Percentiles rank a stretch among this genome's conserved stretches.
Evolutionary conservation across 805 yeast genomes (phyloP).

Genomic region (Saccharomycopsis sp.): DNA sequence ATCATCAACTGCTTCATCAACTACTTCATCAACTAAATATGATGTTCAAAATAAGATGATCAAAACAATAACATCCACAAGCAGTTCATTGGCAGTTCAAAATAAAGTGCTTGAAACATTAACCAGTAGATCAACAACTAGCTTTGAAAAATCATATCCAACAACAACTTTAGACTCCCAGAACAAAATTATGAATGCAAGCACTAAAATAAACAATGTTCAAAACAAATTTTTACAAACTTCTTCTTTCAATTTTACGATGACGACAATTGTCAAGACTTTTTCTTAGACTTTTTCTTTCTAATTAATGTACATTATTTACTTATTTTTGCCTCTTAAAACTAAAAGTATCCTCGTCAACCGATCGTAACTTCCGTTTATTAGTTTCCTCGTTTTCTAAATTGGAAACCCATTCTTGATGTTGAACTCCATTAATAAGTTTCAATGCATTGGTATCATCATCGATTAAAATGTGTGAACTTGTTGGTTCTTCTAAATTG

Average conservation of each 20-base stretch:
- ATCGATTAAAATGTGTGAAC: constrained; percentile 5
- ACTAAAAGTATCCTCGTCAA: constrained; percentile 17
- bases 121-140: too few relatives aligned
- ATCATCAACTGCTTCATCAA: not conserved
- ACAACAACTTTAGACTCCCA: too few relatives aligned
- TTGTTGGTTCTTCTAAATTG: not conserved
- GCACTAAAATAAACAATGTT: too few relatives aligned
- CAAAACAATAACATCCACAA: not conserved
- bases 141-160: too few relatives aligned
- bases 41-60: not conserved
- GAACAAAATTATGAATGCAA: too few relatives aligned
- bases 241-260: too few relatives aligned
- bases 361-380: not conserved
- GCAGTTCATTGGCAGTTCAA: too few relatives aligned
- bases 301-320: not conserved
- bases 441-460: constrained; percentile 18
- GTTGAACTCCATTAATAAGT: constrained; percentile 13
- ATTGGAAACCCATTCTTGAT: constrained; percentile 13
- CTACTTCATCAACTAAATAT: not conserved
- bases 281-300: not conserved
- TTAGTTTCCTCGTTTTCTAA: not conserved
- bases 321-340: constrained; percentile 15
- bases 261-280: too few relatives aligned
- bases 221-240: too few relatives aligned
- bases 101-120: too few relatives aligned